A percentile compares a stretch with the other conserved stretches of the same genome.
phyloP scores from a whole-genome alignment of 805 yeast genomes.

The Blastobotrys terrestris region DNA sequence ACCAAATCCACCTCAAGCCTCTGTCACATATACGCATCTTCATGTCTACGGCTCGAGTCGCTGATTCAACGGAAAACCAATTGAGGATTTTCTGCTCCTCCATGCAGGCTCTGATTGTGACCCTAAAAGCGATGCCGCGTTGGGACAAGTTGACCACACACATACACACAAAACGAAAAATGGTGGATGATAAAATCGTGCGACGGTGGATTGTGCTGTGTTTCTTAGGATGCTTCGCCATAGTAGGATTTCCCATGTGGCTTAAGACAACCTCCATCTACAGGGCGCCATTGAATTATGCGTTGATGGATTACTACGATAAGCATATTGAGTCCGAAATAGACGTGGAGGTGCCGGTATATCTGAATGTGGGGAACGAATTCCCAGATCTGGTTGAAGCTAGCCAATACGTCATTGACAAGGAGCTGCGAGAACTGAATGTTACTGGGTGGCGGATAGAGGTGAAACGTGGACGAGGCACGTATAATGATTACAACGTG shows the following conservation, averaged over 20 bases:
- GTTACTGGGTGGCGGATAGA: constrained; percentile 28
- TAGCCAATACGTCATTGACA: constrained; percentile 41
- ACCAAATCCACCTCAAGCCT: too few species aligned
- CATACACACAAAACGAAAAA: not conserved
- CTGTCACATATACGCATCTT: too few species aligned
- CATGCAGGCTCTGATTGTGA: too few species aligned
- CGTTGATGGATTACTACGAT: constrained; percentile 34
- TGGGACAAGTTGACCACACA: not conserved
- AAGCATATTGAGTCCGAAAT: constrained; percentile 24
- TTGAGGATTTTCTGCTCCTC: not conserved
- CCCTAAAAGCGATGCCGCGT: not conserved
- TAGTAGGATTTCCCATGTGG: constrained; percentile 48
- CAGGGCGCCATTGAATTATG: constrained; percentile 54
- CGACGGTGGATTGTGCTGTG: constrained; percentile 10
- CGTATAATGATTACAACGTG: constrained; percentile 32
- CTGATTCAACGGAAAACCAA: too few species aligned
- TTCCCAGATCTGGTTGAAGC: constrained; percentile 68
- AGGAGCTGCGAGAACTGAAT: constrained; percentile 29
- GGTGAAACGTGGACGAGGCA: constrained; percentile 21
- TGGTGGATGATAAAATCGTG: not conserved
- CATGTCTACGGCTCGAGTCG: too few species aligned
- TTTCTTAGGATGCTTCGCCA: constrained; percentile 10
- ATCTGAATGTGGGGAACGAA: constrained; percentile 37
- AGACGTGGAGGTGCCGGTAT: constrained; percentile 25
- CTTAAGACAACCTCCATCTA: constrained; percentile 52